phyloP scores from a whole-genome alignment of 768 basidiomycete genomes.

The Pleurotus giganteus region DNA sequence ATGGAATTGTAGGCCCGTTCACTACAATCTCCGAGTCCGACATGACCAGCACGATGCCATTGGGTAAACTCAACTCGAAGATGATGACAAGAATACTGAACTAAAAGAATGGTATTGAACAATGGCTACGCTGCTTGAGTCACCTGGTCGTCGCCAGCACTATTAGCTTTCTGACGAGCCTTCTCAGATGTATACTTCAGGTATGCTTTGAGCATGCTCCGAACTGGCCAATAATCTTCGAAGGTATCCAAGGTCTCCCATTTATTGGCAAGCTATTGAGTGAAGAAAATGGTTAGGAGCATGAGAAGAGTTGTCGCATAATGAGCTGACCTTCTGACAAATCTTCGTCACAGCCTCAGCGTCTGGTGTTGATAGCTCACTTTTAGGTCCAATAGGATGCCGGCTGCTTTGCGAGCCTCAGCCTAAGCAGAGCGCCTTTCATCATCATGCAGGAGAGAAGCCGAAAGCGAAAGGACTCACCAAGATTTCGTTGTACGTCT shows the following conservation, averaged over 20 bases:
- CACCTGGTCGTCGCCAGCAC: background rate
- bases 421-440: background rate
- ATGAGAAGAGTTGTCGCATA: background rate
- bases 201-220: background rate
- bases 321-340: background rate
- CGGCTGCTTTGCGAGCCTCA: background rate
- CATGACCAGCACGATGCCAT: too few relatives aligned
- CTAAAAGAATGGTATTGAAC: too few relatives aligned
- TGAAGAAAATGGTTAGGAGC: background rate
- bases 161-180: background rate
- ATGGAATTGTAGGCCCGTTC: too few relatives aligned
- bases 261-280: background rate
- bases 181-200: slow-evolving; percentile 3
- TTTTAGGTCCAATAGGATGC: background rate
- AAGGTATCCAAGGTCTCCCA: background rate
- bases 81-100: too few relatives aligned
- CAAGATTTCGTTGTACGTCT: background rate
- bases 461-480: background rate
- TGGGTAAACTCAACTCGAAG: too few relatives aligned
- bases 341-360: background rate
- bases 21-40: too few relatives aligned
- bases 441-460: too few relatives aligned
- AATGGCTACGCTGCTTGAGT: too few relatives aligned
- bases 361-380: background rate
- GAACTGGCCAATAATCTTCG: slow-evolving; percentile 6